Conservation (phyloP, 371 early-diverging fungal genomes). For the Mortierella sp. region DNA sequence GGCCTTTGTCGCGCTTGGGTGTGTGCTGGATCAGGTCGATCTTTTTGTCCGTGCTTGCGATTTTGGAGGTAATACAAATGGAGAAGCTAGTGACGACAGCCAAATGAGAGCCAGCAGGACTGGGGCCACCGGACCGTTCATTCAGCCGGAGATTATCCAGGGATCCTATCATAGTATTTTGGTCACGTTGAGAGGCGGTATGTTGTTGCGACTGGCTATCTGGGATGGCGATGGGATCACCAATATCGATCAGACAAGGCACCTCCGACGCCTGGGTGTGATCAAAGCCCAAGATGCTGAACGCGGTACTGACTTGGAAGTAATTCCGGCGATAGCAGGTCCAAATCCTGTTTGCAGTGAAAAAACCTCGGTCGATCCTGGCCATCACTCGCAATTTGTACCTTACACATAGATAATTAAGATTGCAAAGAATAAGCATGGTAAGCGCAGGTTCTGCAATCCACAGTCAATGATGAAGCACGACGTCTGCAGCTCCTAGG, state of each 20-base stretch:
- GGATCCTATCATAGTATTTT: constrained; percentile 34
- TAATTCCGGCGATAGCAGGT: constrained; percentile 95
- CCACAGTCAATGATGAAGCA: no score
- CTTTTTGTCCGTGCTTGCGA: constrained; percentile 65
- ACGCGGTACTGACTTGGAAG: constrained; percentile 85
- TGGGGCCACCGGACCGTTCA: background rate
- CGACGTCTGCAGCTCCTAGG: no score
- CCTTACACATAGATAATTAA: constrained; percentile 8
- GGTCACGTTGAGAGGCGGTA: constrained; percentile 9
- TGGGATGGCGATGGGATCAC: constrained; percentile 12
- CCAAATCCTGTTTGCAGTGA: constrained; percentile 80
- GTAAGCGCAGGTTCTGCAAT: no score
- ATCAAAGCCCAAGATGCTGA: constrained; percentile 62
- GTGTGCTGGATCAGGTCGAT: constrained; percentile 90
- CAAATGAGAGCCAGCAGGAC: constrained; percentile 5
- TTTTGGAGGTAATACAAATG: constrained; percentile 73
- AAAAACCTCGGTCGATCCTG: constrained; percentile 81
- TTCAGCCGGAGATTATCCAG: constrained; percentile 13
- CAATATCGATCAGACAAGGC: constrained; percentile 66
- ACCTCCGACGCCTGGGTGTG: constrained; percentile 60
- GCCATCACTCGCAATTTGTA: constrained; percentile 63
- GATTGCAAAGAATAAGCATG: no score
- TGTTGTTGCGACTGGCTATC: background rate
- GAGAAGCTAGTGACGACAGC: constrained; percentile 62
- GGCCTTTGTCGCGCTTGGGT: constrained; percentile 94